Base-by-base conservation (phyloP, 2,329 filamentous ascomycete species). In the Stemphylium lycopersici region DNA sequence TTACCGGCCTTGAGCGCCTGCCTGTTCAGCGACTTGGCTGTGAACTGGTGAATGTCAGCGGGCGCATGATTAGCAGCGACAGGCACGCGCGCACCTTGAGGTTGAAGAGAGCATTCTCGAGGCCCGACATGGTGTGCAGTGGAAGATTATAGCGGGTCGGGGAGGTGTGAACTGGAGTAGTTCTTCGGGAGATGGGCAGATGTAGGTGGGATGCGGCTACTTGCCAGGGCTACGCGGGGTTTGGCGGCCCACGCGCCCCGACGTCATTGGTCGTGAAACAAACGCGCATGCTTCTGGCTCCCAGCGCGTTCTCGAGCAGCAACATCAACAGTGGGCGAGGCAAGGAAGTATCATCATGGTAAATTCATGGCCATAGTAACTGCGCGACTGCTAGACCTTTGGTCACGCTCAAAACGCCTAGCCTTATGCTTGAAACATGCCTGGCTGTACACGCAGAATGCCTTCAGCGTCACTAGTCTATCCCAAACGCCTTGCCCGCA, bases 31-130 rank as follows among this genome's bases (percentile, higher is more conserved):
- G 85, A 83, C 72, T 86, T 87, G 46, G 83, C 81, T 31, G 84
- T 87, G 76, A 87, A 85, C 83, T 84, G 63, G 29, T 34, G 40
- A 33, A 32, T 26, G 65, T 76, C 53, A 74, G 70, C 55, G 51
- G 42, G 37, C 29, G 39, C 45, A 20, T 32, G 32, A 29, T 34
- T 32, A 40, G 55, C 48, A 34, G 3, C 20, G 11, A 12, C n/a
- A 18, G 22, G 20, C 31, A 42, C 15, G 16, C 43, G 56, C 71
- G 38, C 55, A 84, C 83, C 78, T 86, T 86, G 56, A 86, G 77
- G 69, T 86, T 85, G 76, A 86, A 85, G 36, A 86, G 80, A 20
- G 83, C 82, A 68, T 85, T 85, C 70, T 86, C 83, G 52, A 86
- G 80, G 56, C 84, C 83, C 29, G 84, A 85, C 84, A 86, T 86